Evolutionary conservation across 148 eudicot genomes (phyloP).

Genomic region (Vaccinium macrocarpon): DNA sequence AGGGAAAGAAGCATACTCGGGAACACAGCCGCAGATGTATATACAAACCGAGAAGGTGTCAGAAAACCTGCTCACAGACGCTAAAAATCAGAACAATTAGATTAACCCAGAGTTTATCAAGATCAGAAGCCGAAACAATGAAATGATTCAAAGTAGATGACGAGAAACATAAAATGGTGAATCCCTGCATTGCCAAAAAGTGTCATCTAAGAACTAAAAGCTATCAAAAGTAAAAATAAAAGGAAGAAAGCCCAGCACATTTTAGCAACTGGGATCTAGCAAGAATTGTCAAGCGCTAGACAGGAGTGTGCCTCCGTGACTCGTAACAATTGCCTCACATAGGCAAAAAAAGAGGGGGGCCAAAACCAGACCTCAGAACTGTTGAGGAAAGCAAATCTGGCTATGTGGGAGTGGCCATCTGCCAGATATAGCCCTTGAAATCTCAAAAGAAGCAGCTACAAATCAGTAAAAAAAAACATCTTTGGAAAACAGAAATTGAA

Average conservation of each 20-base stretch:
- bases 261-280: neutral
- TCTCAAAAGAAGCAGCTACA: slow-evolving; percentile 12
- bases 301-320: neutral
- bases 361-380: neutral
- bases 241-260: neutral
- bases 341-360: neutral
- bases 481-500: neutral
- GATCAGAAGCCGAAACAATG: neutral
- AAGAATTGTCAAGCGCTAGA: neutral
- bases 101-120: neutral
- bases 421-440: neutral
- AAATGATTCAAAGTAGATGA: neutral
- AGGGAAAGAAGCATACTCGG: neutral
- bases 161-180: neutral
- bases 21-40: neutral
- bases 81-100: neutral
- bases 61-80: slow-evolving; percentile 14
- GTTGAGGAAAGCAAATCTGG: neutral
- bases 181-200: slow-evolving; percentile 4
- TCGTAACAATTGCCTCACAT: neutral
- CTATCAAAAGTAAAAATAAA: neutral
- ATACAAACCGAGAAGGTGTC: neutral
- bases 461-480: neutral
- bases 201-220: neutral
- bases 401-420: neutral